Base-by-base conservation (phyloP, 179 eudicot genomes). In the Vitellaria paradoxa region DNA sequence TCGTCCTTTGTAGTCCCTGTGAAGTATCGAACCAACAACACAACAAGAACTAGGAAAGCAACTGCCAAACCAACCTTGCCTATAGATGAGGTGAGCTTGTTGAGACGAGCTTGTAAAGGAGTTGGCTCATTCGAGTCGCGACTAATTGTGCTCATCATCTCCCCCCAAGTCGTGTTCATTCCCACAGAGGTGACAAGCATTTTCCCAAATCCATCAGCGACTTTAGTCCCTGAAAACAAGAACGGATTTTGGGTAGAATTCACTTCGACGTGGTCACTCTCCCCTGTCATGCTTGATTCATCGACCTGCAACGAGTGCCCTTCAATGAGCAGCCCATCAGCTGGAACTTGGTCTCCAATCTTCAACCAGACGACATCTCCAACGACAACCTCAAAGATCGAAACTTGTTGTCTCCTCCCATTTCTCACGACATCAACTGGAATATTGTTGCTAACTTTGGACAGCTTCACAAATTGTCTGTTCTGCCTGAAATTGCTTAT, bases 1-100 rank as follows among this genome's bases (percentile, higher is more conserved):
- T 73, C 77, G 56, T 84, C 85, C 62, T 68, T 45, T 2, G 89
- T 82, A 21, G 80, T 67, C 7, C 89, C 89, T 0, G 89, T 88
- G 68, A 88, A 88, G 68, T 84, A 84, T 0, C 89, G 81, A 23
- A 81, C 60, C 47, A 86, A 59, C 23, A 84, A 18, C 52, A 86
- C 87, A 3, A 81, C 77, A 52, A 88, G 87, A 45, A 88, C 91
- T 5, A 84, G 62, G 40, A 76, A 68, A 14, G 91, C 89, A 47
- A 88, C 91, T 9, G 80, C 74, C n/a, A 88, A 70, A 47, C 91
- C 88, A 55, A 84, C 72, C 79, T 84, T 88, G 11, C 87, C 88
- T 7, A 86, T 86, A n/a, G 65, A 78, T 6, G 87, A 85, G 20
- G 88, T 81, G 26, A 88, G 86, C 77, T 77, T 78, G 56, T 85